phyloP scores from a whole-genome alignment of 495 filamentous ascomycete genomes.

The Friedmanniomyces endolithicus region DNA sequence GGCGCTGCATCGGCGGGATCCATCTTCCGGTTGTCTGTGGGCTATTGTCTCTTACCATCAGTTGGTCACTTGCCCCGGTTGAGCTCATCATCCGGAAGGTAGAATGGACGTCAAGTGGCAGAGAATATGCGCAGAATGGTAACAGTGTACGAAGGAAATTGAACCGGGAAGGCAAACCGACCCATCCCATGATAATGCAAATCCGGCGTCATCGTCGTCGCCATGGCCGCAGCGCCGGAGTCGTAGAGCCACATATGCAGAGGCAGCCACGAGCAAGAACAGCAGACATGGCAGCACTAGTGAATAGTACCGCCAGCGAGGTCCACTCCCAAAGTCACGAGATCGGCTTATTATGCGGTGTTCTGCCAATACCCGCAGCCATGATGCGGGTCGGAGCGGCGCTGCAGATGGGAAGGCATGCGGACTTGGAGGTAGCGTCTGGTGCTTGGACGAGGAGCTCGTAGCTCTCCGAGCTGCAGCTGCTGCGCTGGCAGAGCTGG shows the following conservation, averaged over 20 bases:
- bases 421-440: neutral
- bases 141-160: neutral
- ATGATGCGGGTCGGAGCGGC: neutral
- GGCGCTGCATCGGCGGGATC: neutral
- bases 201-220: constrained; percentile 1
- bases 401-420: constrained; percentile 1
- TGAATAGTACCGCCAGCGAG: neutral
- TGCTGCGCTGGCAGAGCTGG: neutral
- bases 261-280: neutral
- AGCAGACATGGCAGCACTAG: neutral
- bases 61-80: neutral
- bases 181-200: neutral
- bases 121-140: too few species aligned
- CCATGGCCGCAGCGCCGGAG: neutral
- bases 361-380: neutral
- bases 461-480: neutral
- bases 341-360: neutral
- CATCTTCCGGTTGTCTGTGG: neutral
- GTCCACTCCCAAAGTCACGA: neutral
- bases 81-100: neutral
- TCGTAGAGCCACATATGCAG: neutral
- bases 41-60: neutral
- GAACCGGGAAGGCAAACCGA: neutral
- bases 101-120: too few species aligned
- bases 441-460: neutral